Evolutionary conservation across 306 rosid genomes (phyloP).

Genomic region (Crotalaria pallida): DNA sequence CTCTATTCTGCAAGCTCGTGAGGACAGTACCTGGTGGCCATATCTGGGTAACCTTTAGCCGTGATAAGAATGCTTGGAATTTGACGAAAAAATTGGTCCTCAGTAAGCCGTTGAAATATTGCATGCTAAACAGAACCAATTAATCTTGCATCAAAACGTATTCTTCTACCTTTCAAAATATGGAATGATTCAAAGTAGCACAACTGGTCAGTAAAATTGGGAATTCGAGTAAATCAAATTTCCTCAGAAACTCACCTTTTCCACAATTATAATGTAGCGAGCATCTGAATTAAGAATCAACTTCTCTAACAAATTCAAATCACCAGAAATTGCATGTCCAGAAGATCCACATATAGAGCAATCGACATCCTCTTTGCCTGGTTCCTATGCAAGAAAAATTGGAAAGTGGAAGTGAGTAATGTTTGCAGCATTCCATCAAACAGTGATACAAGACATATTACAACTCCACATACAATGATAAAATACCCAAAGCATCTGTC

Average conservation of each 20-base stretch:
- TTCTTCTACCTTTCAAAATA: not conserved
- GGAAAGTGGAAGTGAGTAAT: not conserved
- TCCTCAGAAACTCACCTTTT: conserved; percentile 54
- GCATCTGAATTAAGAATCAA: conserved; percentile 61
- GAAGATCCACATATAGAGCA: conserved; percentile 78
- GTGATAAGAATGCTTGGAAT: conserved; percentile 89
- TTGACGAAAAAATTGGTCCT: conserved; percentile 72
- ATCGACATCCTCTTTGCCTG: conserved; percentile 62
- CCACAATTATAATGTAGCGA: conserved; percentile 74
- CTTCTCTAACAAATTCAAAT: conserved; percentile 53
- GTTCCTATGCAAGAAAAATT: conserved; percentile 44
- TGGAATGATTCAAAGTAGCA: conserved; percentile 9
- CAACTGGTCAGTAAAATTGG: not conserved
- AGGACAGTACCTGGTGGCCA: conserved; percentile 65
- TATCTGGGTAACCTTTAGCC: conserved; percentile 93
- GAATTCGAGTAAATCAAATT: conserved; percentile 9
- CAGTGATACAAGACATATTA: not conserved
- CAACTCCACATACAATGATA: not conserved
- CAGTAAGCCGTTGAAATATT: conserved; percentile 72
- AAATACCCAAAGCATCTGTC: not conserved
- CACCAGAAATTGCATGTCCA: conserved; percentile 72
- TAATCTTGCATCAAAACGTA: not conserved
- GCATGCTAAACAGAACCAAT: conserved; percentile 60
- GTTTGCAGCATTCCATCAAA: conserved; percentile 9
- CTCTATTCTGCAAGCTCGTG: conserved; percentile 14